These are phyloP conservation scores for Trichoderma asperelloides DNA, from an alignment of 495 filamentous ascomycete species.

Conservation along the genomic window DNA sequence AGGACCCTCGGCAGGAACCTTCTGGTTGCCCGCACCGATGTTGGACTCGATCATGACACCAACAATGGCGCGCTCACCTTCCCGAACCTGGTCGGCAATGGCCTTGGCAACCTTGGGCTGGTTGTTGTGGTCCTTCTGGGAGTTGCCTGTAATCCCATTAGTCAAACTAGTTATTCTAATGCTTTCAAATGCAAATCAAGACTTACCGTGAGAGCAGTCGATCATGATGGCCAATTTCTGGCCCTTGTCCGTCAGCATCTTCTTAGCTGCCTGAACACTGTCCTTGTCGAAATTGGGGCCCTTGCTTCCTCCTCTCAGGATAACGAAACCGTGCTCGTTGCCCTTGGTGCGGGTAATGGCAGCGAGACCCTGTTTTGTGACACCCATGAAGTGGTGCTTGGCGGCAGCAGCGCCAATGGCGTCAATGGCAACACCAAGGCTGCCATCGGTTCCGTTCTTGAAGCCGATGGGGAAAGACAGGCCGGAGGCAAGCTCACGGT, in stretches of 20 bases:
- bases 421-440: slow-evolving; percentile 87
- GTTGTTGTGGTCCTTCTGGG: slow-evolving; percentile 70
- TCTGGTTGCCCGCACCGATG: slow-evolving; percentile 92
- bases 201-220: slow-evolving; percentile 85
- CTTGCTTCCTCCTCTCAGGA: slow-evolving; percentile 80
- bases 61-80: slow-evolving; percentile 80
- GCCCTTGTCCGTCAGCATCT: slow-evolving; percentile 73
- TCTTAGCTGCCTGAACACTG: slow-evolving; percentile 67
- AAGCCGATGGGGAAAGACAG: slow-evolving; percentile 97
- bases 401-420: slow-evolving; percentile 87
- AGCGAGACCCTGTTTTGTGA: slow-evolving; percentile 96
- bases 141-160: slow-evolving; percentile 46
- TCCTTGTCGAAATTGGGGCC: slow-evolving; percentile 94
- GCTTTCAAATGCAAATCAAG: neutral
- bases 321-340: slow-evolving; percentile 96
- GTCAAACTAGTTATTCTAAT: slow-evolving; percentile 2
- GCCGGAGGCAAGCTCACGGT: slow-evolving; percentile 92
- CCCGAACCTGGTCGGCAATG: slow-evolving; percentile 75
- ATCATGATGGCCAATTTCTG: slow-evolving; percentile 91
- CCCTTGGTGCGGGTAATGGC: slow-evolving; percentile 88
- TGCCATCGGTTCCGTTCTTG: slow-evolving; percentile 99
- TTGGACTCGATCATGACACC: slow-evolving; percentile 99
- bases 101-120: slow-evolving; percentile 85
- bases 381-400: slow-evolving; percentile 95
- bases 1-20: slow-evolving; percentile 78